phyloP scores from a whole-genome alignment of 2,329 filamentous ascomycete genomes.

The Akanthomyces lecanii region DNA sequence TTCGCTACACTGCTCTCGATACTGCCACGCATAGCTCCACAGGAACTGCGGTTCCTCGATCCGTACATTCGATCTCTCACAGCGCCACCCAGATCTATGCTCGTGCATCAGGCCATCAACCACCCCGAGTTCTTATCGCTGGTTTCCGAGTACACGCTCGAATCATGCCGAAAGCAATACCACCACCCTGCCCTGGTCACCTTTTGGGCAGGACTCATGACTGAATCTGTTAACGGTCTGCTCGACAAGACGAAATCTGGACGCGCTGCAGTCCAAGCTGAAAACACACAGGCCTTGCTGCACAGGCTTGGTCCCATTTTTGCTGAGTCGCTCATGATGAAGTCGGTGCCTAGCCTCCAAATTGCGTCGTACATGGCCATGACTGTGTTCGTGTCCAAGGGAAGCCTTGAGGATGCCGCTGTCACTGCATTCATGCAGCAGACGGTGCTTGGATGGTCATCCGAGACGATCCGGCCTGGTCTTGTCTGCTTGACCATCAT shows the following conservation, averaged over 20 bases:
- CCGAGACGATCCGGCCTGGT: conserved; percentile 67
- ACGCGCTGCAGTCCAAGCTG: conserved; percentile 67
- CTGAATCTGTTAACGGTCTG: conserved; percentile 79
- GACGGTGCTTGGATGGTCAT: conserved; percentile 70
- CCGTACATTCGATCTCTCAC: conserved; percentile 79
- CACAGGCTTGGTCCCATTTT: conserved; percentile 64
- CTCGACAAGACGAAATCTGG: conserved; percentile 75
- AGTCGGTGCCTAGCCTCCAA: conserved; percentile 71
- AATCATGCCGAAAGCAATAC: conserved; percentile 65
- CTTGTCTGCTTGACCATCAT: conserved; percentile 78
- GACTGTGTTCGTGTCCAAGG: conserved; percentile 79
- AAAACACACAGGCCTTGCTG: conserved; percentile 76
- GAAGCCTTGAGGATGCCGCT: conserved; percentile 70
- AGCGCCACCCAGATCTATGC: conserved; percentile 70
- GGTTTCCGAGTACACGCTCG: conserved; percentile 74
- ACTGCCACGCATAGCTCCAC: conserved; percentile 68
- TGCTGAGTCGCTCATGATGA: conserved; percentile 71
- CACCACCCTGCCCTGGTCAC: conserved; percentile 75
- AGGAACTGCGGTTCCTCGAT: conserved; percentile 75
- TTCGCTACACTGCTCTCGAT: conserved; percentile 87
- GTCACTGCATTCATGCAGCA: conserved; percentile 90
- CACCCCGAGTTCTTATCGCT: conserved; percentile 70
- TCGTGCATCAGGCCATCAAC: conserved; percentile 79
- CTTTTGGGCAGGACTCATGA: conserved; percentile 87
- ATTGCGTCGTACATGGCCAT: conserved; percentile 90